Evolutionary conservation across 148 eudicot genomes (phyloP), one percentile per base, ranked within the genome.

Genomic region (Simmondsia chinensis): DNA sequence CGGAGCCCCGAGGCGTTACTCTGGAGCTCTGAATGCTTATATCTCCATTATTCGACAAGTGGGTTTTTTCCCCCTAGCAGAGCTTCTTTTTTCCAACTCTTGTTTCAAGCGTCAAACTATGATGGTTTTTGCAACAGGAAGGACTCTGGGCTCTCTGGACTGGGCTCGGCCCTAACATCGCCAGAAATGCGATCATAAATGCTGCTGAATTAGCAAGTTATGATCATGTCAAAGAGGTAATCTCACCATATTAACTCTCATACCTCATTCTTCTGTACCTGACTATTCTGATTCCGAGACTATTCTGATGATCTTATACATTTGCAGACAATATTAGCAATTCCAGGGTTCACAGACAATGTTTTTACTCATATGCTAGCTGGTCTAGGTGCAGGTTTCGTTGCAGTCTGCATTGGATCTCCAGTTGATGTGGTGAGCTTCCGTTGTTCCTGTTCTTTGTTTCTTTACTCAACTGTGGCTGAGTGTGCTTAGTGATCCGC

Each of bases 151-250:
- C 76, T 38, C 64, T 79, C 22, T 79, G 82, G 87, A 79, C 87
- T 43, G 82, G 87, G 44, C 66, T 79, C 44, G 82, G 82, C 54
- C 82, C 87, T 57, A 79, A 79, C 45, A 75, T 79, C 63, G 75
- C 71, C 41, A 65, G 87, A 47, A 79, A 79, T 69, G 79, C 87
- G 37, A 66, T 66, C 20, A 53, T 79, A 26, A 79, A 75, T 60
- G 87, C 87, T 8, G 87, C 87, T 36, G 87, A 79, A 50, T 59
- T 79, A 38, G 87, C 87, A 18, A 75, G 87, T 65, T 79, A 79
- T 33, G 87, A 75, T 57, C 74, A 75, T 28, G 71, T 79, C 52
- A 79, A 79, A 65, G 52, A 75, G 87, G 87, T 79, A 59, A 52
- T 46, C 52, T 57, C 41, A 23, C 11, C 18, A 10, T 54, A 8